A percentile compares a stretch with the other conserved stretches of the same genome.
Conservation (phyloP, 805 yeast species). For the Lachancea meyersii region DNA sequence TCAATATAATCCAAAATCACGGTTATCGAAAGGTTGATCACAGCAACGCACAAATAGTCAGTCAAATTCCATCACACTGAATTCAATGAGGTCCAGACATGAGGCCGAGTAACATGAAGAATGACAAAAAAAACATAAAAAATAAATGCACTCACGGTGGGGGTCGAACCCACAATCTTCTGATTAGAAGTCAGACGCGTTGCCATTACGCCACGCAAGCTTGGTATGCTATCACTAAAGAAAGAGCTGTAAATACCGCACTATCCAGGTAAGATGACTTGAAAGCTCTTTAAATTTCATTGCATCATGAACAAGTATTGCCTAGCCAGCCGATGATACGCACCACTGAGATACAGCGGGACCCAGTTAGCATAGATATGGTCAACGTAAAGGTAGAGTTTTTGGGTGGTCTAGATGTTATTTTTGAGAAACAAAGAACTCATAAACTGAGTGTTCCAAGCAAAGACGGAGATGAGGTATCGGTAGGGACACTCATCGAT, state of each 20-base stretch:
- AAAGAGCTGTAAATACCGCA: background rate
- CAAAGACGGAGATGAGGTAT: conserved; percentile 36
- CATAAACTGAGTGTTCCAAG: conserved; percentile 44
- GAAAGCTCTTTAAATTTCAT: background rate
- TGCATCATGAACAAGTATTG: background rate
- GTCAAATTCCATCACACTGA: too few relatives aligned
- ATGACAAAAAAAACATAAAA: conserved; percentile 1
- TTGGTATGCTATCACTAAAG: conserved; percentile 9
- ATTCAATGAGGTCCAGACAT: too few relatives aligned
- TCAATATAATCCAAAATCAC: too few relatives aligned
- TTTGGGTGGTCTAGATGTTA: conserved; percentile 78
- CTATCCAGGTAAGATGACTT: background rate
- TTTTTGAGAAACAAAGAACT: conserved; percentile 55
- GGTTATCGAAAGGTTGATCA: too few relatives aligned
- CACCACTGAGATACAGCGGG: background rate
- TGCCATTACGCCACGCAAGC: conserved; percentile 53
- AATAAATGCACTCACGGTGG: conserved; percentile 42
- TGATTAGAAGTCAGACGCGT: conserved; percentile 52
- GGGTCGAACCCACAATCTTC: conserved; percentile 53
- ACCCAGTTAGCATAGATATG: conserved; percentile 13
- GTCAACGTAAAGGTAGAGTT: conserved; percentile 40
- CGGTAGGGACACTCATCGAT: conserved; percentile 46
- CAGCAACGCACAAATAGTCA: too few relatives aligned
- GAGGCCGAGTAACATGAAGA: too few relatives aligned
- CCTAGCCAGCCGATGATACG: background rate